These are phyloP conservation scores for Trichoderma gamsii DNA, from an alignment of 495 filamentous ascomycete species.

Conservation along the genomic window DNA sequence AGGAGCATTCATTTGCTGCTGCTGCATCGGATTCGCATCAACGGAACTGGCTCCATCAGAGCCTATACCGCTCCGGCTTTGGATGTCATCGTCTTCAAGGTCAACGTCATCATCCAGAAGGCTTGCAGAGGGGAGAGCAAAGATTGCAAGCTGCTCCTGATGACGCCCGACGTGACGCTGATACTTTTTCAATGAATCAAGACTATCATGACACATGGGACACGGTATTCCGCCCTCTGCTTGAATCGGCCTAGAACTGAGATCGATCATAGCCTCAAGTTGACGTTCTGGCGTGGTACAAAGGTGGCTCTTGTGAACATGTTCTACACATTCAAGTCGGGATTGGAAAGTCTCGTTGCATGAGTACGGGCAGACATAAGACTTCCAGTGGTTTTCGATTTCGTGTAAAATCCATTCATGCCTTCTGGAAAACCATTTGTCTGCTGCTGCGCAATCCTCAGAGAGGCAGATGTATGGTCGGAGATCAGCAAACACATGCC, in stretches of 20 bases:
- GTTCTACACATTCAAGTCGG: background rate
- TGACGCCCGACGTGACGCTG: slow-evolving; percentile 28
- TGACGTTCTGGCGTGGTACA: background rate
- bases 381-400: slow-evolving; percentile 19
- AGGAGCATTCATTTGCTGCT: slow-evolving; percentile 21
- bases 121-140: slow-evolving; percentile 27
- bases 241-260: slow-evolving; percentile 8
- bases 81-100: background rate
- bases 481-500: slow-evolving; percentile 26
- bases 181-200: slow-evolving; percentile 22
- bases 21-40: too few species aligned
- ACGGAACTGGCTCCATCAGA: too few species aligned
- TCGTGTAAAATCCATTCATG: slow-evolving; percentile 29
- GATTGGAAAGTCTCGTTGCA: slow-evolving; percentile 6
- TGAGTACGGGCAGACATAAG: slow-evolving; percentile 10
- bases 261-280: slow-evolving; percentile 6
- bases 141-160: slow-evolving; percentile 31
- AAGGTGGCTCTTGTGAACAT: slow-evolving; percentile 4
- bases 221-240: slow-evolving; percentile 16
- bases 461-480: slow-evolving; percentile 28
- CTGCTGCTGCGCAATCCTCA: slow-evolving; percentile 19
- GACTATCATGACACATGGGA: slow-evolving; percentile 21
- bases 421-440: slow-evolving; percentile 22
- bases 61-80: background rate
- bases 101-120: background rate